Evolutionary conservation across 495 filamentous ascomycete genomes (phyloP), one percentile per base, ranked within the genome.

Genomic region (Penicillium coprophilum): DNA sequence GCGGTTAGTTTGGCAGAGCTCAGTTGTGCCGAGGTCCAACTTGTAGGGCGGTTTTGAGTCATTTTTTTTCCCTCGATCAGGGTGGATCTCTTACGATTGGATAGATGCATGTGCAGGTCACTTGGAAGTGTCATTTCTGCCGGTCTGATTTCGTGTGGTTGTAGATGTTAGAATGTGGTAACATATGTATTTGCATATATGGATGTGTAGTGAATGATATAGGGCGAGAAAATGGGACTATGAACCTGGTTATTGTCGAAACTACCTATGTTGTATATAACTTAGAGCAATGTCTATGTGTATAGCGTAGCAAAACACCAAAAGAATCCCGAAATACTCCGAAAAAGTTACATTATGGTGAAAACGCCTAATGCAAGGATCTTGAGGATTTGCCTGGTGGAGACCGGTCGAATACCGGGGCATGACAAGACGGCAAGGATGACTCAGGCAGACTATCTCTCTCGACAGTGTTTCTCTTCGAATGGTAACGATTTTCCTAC

Each of bases 361-460:
- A 9, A 46, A 20, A 31, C 19, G 6, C 19, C 10, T 15, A n/a
- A 38, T 41, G 39, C 15, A 13, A 30, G 13, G 13, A 55, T 27
- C 7, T 23, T 12, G 11, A 52, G 52, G 46, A 49, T 38, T 24
- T 43, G 52, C 19, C 31, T 36, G 24, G 63, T 67, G 63, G 64
- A 59, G 56, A 66, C 40, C 36, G 46, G 41, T 36, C 44, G 63
- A 67, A 67, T 69, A 69, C 66, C 66, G 66, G 66, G 66, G 66
- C 63, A 69, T 62, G 45, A 69, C 66, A 52, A 27, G 27, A 51
- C 39, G 12, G 54, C 61, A 62, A 55, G 31, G 57, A 59, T 68
- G 63, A 68, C 59, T 61, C 43, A 66, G 55, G 44, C 56, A 38
- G 6, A 46, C 11, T 24, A 44, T 20, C 11, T 31, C 19, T 21